Percentiles rank a stretch among this genome's conserved stretches.
Evolutionary conservation across 148 eudicot species (phyloP).

Genomic region (Camellia lanceoleosa): DNA sequence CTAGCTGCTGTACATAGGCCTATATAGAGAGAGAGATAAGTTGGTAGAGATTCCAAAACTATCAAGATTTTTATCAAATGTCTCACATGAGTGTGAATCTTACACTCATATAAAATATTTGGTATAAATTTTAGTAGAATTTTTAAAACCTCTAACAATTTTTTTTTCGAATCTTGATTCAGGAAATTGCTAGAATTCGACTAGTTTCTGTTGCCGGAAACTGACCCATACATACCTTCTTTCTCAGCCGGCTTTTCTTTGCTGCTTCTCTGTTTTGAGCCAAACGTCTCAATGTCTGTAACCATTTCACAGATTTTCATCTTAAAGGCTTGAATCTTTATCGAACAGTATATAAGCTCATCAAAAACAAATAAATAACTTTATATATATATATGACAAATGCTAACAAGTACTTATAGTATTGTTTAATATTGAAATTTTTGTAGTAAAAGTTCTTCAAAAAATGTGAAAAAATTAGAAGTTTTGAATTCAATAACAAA

Average conservation of each 20-base stretch:
- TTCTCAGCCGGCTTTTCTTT: constrained; percentile 77
- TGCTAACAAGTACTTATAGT: no score
- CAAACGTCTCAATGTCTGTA: constrained; percentile 72
- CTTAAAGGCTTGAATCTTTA: background rate
- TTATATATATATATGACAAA: no score
- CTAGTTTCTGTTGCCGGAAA: background rate
- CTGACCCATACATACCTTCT: constrained; percentile 45
- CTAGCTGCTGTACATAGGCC: constrained; percentile 97
- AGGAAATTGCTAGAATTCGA: background rate
- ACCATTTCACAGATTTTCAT: background rate
- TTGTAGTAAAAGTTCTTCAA: no score
- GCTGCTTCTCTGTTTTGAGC: constrained; percentile 97
- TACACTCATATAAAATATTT: no score
- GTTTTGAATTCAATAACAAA: no score
- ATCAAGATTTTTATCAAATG: no score
- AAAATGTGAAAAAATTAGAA: no score
- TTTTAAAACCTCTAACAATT: no score
- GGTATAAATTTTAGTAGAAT: no score
- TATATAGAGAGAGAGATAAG: constrained; percentile 13
- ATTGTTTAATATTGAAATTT: no score
- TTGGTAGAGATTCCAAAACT: background rate
- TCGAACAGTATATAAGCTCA: background rate
- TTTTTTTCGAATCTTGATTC: background rate
- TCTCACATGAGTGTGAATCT: no score
- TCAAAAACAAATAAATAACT: background rate